Evolutionary conservation across 768 basidiomycete genomes (phyloP).

Genomic region (Tricholoma terreum): DNA sequence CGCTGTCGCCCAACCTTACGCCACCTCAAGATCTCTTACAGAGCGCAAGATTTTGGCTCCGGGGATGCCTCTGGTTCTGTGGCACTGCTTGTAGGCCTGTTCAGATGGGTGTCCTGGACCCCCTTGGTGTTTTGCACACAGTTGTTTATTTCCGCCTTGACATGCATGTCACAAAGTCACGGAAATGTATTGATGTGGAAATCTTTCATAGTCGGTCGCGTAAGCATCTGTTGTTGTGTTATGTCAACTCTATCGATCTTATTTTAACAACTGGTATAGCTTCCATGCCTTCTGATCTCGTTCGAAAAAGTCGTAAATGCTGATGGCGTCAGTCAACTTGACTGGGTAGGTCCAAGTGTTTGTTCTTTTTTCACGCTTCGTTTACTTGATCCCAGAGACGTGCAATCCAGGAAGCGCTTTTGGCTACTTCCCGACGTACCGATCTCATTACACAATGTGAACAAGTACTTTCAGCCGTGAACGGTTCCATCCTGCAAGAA

Average conservation of each 20-base stretch:
- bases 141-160: slow-evolving; percentile 59
- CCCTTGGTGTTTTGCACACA: slow-evolving; percentile 66
- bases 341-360: slow-evolving; percentile 48
- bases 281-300: slow-evolving; percentile 55
- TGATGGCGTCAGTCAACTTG: slow-evolving; percentile 49
- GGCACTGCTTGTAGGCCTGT: slow-evolving; percentile 51
- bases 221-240: slow-evolving; percentile 32
- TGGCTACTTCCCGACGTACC: slow-evolving; percentile 44
- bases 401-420: slow-evolving; percentile 49
- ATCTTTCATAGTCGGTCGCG: slow-evolving; percentile 69
- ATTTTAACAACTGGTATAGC: slow-evolving; percentile 33
- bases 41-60: slow-evolving; percentile 60
- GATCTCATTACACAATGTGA: slow-evolving; percentile 60
- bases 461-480: slow-evolving; percentile 35
- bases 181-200: slow-evolving; percentile 53
- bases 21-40: slow-evolving; percentile 47
- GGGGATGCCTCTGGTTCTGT: slow-evolving; percentile 54
- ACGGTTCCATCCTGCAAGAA: slow-evolving; percentile 24
- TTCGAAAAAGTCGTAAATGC: slow-evolving; percentile 54
- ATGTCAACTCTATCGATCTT: background rate
- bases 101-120: slow-evolving; percentile 63
- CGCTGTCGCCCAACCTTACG: slow-evolving; percentile 6
- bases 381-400: slow-evolving; percentile 25
- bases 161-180: slow-evolving; percentile 53
- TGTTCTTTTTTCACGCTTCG: background rate